Evolutionary conservation across 495 filamentous ascomycete species (phyloP).

Genomic region (Penicillium longicatenatum): DNA sequence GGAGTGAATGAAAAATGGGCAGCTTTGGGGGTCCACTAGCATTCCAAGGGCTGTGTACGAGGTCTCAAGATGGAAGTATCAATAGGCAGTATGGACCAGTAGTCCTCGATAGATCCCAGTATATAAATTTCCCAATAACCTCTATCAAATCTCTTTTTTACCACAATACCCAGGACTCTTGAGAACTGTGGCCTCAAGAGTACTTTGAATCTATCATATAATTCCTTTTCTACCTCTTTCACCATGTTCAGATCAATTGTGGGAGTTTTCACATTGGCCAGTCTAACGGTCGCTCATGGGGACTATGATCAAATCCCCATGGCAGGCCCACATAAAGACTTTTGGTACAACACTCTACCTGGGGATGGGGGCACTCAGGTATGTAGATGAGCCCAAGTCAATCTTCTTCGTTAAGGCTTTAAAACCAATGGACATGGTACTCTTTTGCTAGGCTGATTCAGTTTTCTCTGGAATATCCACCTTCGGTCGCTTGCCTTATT

Average conservation of each 20-base stretch:
- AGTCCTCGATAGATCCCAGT: no score
- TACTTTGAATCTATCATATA: not conserved
- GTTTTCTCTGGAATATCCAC: constrained; percentile 73
- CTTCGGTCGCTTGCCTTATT: constrained; percentile 77
- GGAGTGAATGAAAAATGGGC: not conserved
- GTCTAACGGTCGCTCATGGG: constrained; percentile 51
- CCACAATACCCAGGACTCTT: no score
- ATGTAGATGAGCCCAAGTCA: not conserved
- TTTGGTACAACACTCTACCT: constrained; percentile 67
- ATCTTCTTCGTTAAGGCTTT: not conserved
- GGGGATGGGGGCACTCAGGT: constrained; percentile 72
- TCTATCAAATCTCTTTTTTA: no score
- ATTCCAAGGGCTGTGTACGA: no score
- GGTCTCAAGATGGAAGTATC: no score
- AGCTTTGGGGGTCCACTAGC: not conserved
- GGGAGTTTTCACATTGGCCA: constrained; percentile 17
- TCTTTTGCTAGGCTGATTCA: constrained; percentile 60
- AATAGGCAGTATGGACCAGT: no score
- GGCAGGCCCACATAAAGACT: constrained; percentile 55
- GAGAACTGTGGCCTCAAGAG: not conserved
- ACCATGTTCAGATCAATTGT: not conserved
- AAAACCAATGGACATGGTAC: not conserved
- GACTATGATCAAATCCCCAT: constrained; percentile 56
- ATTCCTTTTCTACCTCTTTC: not conserved
- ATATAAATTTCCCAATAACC: no score